Evolutionary conservation across 2,329 filamentous ascomycete species (phyloP).

Genomic region (Epichloe amarillans): DNA sequence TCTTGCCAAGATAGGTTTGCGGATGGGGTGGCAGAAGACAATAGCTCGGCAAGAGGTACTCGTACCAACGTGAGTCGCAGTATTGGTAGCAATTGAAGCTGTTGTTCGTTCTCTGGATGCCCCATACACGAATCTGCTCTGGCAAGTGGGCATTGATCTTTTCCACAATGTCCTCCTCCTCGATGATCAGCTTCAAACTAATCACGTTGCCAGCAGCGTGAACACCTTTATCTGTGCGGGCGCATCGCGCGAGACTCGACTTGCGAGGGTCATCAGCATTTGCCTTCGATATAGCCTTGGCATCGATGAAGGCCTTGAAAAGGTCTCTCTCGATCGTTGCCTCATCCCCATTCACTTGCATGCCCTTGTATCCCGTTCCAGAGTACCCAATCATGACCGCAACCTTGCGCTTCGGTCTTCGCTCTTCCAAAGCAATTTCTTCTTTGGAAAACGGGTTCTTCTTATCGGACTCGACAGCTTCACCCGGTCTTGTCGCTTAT

Average conservation of each 20-base stretch:
- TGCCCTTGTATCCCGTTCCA: conserved; percentile 91
- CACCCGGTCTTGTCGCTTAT: conserved; percentile 21
- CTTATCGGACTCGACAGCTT: conserved; percentile 16
- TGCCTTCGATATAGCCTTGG: conserved; percentile 88
- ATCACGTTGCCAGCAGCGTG: conserved; percentile 94
- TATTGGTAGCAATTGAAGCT: conserved; percentile 90
- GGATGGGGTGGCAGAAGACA: conserved; percentile 87
- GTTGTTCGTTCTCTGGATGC: conserved; percentile 76
- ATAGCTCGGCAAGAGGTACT: conserved; percentile 91
- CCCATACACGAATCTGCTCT: conserved; percentile 89
- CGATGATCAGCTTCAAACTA: conserved; percentile 88
- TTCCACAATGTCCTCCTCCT: conserved; percentile 73
- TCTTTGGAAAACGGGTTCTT: conserved; percentile 50
- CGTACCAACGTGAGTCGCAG: conserved; percentile 92
- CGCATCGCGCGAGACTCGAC: conserved; percentile 84
- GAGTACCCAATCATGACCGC: conserved; percentile 93
- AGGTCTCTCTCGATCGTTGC: conserved; percentile 95
- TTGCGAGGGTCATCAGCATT: conserved; percentile 97
- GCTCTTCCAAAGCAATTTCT: conserved; percentile 76
- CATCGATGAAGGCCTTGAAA: conserved; percentile 80
- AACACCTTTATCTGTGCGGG: conserved; percentile 92
- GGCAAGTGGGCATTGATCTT: conserved; percentile 83
- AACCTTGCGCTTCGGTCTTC: conserved; percentile 89
- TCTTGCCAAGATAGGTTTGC: conserved; percentile 70
- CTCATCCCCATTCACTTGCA: conserved; percentile 75